Conservation (phyloP, 768 basidiomycete species). For the Lactarius pseudohatsudake region DNA sequence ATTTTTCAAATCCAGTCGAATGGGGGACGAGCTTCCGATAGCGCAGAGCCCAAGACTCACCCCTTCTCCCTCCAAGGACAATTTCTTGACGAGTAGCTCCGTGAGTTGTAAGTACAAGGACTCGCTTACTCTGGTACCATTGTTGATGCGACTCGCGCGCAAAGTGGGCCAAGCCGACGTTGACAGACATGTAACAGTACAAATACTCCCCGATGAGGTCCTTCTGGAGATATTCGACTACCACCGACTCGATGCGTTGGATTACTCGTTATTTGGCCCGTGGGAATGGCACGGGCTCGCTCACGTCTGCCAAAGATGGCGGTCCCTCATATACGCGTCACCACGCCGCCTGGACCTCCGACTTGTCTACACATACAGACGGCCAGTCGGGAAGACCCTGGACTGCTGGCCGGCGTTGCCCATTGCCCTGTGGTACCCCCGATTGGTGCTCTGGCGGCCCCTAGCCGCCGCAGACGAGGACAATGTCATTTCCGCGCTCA, state of each 20-base stretch:
- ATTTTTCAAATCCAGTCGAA: constrained; percentile 14
- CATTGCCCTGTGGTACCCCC: constrained; percentile 21
- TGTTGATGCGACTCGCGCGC: neutral
- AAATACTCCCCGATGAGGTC: constrained; percentile 20
- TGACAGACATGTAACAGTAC: neutral
- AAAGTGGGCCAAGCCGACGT: neutral
- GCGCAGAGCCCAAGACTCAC: neutral
- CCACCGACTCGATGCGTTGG: constrained; percentile 2
- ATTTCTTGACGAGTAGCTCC: neutral
- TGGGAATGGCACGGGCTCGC: constrained; percentile 26
- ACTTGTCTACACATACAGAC: constrained; percentile 22
- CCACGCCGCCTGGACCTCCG: constrained; percentile 18
- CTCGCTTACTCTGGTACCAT: neutral
- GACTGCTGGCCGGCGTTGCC: constrained; percentile 20
- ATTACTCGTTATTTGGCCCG: constrained; percentile 10
- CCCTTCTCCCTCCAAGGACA: neutral
- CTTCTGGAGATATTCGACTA: constrained; percentile 24
- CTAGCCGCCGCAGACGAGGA: constrained; percentile 11
- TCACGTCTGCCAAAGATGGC: constrained; percentile 23
- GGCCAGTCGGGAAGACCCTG: constrained; percentile 14
- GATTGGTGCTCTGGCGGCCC: constrained; percentile 6
- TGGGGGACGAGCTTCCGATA: constrained; percentile 9
- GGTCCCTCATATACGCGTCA: constrained; percentile 16
- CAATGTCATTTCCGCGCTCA: constrained; percentile 13
- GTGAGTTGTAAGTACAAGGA: neutral